Percentiles rank a stretch among this genome's conserved stretches.
Evolutionary conservation across 2,329 filamentous ascomycete genomes (phyloP).

Genomic region (Cladosporium sp.): DNA sequence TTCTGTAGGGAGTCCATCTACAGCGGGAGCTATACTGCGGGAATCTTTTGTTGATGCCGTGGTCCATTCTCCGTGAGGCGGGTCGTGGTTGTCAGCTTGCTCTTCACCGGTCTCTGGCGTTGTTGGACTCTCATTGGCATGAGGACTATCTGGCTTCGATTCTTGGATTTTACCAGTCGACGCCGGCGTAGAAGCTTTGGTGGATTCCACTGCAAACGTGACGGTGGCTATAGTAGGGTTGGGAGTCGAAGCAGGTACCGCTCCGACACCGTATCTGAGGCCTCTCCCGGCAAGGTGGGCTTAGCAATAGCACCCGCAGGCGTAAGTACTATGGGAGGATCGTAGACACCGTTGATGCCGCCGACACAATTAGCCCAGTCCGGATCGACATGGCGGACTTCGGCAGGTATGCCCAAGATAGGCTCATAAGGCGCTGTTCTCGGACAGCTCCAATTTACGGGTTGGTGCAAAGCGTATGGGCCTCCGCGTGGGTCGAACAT

Average conservation of each 20-base stretch:
- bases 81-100: background rate
- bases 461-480: background rate
- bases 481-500: no score
- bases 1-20: no score
- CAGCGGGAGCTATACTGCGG: no score
- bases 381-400: background rate
- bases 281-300: background rate
- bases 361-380: conserved; percentile 8
- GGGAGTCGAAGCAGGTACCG: conserved; percentile 3
- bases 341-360: conserved; percentile 9
- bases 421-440: background rate
- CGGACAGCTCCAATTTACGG: conserved; percentile 7
- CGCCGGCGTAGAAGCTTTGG: background rate
- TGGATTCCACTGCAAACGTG: background rate
- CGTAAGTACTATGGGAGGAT: conserved; percentile 12
- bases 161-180: background rate
- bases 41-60: no score
- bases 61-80: background rate
- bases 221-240: background rate
- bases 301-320: background rate
- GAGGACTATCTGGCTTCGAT: background rate
- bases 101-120: background rate
- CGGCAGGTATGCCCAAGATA: background rate
- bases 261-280: background rate
- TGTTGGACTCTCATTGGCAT: background rate